Evolutionary conservation across 2,329 filamentous ascomycete species (phyloP), one percentile per base, ranked within the genome.

Genomic region (Fusarium graminum): DNA sequence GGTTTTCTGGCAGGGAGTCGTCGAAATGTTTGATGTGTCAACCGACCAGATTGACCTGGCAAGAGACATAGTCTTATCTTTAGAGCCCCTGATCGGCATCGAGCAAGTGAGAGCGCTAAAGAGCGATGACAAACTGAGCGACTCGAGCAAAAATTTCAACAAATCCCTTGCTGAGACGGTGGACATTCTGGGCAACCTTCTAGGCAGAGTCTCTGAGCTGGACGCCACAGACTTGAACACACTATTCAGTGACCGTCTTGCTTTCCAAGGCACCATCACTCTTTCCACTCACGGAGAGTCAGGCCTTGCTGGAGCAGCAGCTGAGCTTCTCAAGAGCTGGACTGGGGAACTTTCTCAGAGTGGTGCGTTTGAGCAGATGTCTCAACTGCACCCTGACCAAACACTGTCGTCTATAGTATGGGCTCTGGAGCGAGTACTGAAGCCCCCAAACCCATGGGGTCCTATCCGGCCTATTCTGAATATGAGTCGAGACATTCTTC

Each of bases 311-410:
- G 90, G 94, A 74, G 90, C 92, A 16, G 90, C 92, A 2, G 86
- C 94, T 8, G 91, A 93, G 68, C 81, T 98, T 28, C 85, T 98
- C 67, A 97, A 97, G 77, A 88, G 88, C 34, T 87, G 94, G 71
- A 95, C 92, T 34, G 86, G 86, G 10, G 88, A 96, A 75, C 75
- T 81, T 32, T 80, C 79, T 19, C 83, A 85, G 39, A 75, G 74
- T 30, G 69, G 72, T 12, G 77, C 78, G 4, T 72, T 79, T 17
- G 75, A 80, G 49, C 77, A 80, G 46, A 78, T 80, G 74, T 75
- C 78, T 8, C 76, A 78, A 41, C 71, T 77, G 2, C 78, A 80
- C 46, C 76, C 79, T 7, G 79, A 80, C 14, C 77, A 79, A 66
- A 80, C 78, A 1, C 63, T 80, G 12, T 76, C 77, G 9, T 79